Evolutionary conservation across 345 rosid species (phyloP).

Genomic region (Excoecaria cochinchinensis): DNA sequence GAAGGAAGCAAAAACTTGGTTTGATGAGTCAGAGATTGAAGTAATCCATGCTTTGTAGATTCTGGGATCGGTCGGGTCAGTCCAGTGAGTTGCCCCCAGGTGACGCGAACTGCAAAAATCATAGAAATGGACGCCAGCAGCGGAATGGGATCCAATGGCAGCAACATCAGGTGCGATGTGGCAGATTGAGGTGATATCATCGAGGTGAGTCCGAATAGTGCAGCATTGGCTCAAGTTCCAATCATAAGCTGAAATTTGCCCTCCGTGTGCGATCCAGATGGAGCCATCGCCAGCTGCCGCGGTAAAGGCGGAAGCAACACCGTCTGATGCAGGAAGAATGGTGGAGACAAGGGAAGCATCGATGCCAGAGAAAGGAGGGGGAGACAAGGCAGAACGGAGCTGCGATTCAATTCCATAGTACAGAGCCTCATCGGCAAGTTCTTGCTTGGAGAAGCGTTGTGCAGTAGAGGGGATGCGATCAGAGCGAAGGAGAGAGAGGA

Average conservation of each 20-base stretch:
- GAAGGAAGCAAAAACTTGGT: conserved; percentile 63
- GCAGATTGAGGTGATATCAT: conserved; percentile 58
- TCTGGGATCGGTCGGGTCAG: conserved; percentile 76
- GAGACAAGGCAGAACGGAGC: conserved; percentile 59
- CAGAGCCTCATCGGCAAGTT: conserved; percentile 81
- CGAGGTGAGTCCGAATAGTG: conserved; percentile 80
- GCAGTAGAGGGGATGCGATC: conserved; percentile 64
- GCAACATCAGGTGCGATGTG: conserved; percentile 64
- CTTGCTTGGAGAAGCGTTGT: conserved; percentile 64
- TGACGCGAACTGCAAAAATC: conserved; percentile 57
- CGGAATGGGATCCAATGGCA: conserved; percentile 61
- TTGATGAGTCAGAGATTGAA: conserved; percentile 56
- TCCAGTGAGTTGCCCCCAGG: conserved; percentile 72
- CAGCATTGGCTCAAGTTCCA: conserved; percentile 57
- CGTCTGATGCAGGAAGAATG: conserved; percentile 64
- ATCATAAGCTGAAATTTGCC: conserved; percentile 81
- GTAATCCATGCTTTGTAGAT: conserved; percentile 69
- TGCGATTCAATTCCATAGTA: conserved; percentile 80
- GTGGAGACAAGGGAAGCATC: conserved; percentile 71
- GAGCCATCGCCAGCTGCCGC: conserved; percentile 66
- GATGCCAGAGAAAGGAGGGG: conserved; percentile 62
- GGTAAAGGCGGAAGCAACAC: conserved; percentile 60
- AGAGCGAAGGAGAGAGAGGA: conserved; percentile 80
- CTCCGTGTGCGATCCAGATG: conserved; percentile 87
- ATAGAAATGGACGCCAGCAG: conserved; percentile 83